phyloP scores from a whole-genome alignment of 2,329 filamentous ascomycete genomes.

The Nemania abortiva region DNA sequence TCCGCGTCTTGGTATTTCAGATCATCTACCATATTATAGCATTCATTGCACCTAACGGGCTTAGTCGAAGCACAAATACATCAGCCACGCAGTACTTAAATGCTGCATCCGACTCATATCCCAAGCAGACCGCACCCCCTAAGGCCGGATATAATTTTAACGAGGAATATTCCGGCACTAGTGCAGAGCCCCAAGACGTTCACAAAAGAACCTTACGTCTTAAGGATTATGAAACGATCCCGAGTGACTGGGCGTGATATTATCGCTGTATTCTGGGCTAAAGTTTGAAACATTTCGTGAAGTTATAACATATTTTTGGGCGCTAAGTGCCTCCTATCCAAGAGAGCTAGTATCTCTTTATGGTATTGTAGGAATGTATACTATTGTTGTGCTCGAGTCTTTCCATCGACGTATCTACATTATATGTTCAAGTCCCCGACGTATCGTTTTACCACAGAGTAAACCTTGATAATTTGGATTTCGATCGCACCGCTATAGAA shows the following conservation, averaged over 20 bases:
- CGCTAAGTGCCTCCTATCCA: neutral
- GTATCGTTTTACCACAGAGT: too few relatives aligned
- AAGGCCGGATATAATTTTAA: constrained; percentile 25
- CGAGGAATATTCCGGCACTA: constrained; percentile 7
- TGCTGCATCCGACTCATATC: neutral
- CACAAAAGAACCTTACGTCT: constrained; percentile 16
- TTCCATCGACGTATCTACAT: neutral
- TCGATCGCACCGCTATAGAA: too few relatives aligned
- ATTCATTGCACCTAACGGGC: constrained; percentile 8
- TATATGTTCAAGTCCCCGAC: neutral
- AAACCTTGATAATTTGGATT: too few relatives aligned
- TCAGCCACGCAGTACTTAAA: constrained; percentile 11
- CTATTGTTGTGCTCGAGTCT: too few relatives aligned
- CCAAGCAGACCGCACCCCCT: neutral
- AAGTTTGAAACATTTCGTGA: neutral
- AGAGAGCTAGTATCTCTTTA: neutral
- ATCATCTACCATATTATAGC: constrained; percentile 20
- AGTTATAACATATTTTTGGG: neutral
- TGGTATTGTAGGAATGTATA: too few relatives aligned
- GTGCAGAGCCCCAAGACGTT: constrained; percentile 14
- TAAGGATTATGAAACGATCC: constrained; percentile 20
- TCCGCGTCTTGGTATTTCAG: constrained; percentile 9
- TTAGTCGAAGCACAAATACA: neutral
- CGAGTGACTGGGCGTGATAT: constrained; percentile 11
- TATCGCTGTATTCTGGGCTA: neutral